Evolutionary conservation across 2,329 filamentous ascomycete species (phyloP), one percentile per base, ranked within the genome.

Genomic region (Leptographium galeiforme): DNA sequence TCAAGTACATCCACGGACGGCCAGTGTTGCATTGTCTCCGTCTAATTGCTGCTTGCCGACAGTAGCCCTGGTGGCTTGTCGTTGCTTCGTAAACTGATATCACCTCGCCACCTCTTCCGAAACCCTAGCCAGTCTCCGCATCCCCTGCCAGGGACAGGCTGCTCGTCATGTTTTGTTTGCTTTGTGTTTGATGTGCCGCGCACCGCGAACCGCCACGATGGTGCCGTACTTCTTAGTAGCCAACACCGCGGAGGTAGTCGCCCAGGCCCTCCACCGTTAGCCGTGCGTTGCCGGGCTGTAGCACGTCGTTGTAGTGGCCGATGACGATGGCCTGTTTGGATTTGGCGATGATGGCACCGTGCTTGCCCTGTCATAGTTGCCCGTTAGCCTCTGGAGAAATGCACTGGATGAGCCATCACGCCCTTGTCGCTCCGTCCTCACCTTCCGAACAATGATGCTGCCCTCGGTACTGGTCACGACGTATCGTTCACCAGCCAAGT

Each of bases 241-340:
- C 81, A 59, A 79, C 74, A 63, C 80, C 78, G 68, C 87, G 82
- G 59, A 95, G 81, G 75, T 97, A 96, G 70, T 95, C 87, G 63
- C 81, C 89, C 58, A 98, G 78, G 63, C 81, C 76, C 74, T 91
- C 87, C 61, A 95, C 86, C 50, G 86, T 87, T 67, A 79, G 79
- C 63, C 83, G 83, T 58, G 88, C 83, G 68, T 85, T 84, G 66
- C 87, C 83, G 51, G 86, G 87, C 67, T 86, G 76, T 61, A 83
- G 73, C 57, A 68, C 68, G 68, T 95, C 88, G 61, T 76, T 77
- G 77, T 97, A 89, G 75, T 95, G 89, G 61, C 82, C 86, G 67
- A 98, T 72, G 66, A 98, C 80, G 68, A 97, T 83, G 61, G 89
- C 88, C 72, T 94, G 85, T 64, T 78, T 84, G 63, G 91, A 94